These are phyloP conservation scores for Agrostemma githago DNA, from an alignment of 148 eudicot genomes.

Conservation along the genomic window DNA sequence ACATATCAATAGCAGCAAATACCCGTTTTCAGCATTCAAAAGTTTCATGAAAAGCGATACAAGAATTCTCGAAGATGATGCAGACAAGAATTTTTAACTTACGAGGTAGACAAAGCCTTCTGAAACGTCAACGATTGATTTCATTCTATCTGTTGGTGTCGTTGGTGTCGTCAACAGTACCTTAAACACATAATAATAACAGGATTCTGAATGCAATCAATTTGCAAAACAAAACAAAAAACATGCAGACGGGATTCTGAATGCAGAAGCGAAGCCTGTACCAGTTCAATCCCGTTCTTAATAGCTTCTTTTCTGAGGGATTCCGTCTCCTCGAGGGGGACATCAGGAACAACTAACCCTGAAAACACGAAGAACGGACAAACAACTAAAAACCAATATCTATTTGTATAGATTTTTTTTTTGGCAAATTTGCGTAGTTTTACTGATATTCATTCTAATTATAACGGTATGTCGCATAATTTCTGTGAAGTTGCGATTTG, in stretches of 20 bases:
- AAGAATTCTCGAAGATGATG: constrained; percentile 7
- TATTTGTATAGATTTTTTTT: not conserved
- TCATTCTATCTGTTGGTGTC: constrained; percentile 77
- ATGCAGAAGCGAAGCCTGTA: constrained; percentile 19
- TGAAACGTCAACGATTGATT: constrained; percentile 78
- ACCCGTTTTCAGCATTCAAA: constrained; percentile 12
- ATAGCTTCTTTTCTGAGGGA: constrained; percentile 69
- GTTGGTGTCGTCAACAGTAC: constrained; percentile 92
- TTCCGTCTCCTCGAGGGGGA: constrained; percentile 90
- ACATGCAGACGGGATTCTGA: not conserved
- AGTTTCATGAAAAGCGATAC: not conserved
- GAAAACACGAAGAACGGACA: not conserved
- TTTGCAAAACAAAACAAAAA: not conserved
- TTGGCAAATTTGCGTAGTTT: not conserved
- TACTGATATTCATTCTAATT: not conserved
- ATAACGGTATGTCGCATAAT: not conserved
- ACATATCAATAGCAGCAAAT: constrained; percentile 9
- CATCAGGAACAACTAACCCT: constrained; percentile 98
- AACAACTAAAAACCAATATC: not conserved
- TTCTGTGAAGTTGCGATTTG: not conserved
- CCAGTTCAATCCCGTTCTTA: constrained; percentile 73
- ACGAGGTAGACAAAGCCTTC: constrained; percentile 95
- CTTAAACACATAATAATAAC: constrained; percentile 30
- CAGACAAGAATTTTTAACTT: constrained; percentile 29
- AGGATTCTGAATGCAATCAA: not conserved